phyloP scores from a whole-genome alignment of 306 rosid genomes.

The Lathyrus tuberosus region DNA sequence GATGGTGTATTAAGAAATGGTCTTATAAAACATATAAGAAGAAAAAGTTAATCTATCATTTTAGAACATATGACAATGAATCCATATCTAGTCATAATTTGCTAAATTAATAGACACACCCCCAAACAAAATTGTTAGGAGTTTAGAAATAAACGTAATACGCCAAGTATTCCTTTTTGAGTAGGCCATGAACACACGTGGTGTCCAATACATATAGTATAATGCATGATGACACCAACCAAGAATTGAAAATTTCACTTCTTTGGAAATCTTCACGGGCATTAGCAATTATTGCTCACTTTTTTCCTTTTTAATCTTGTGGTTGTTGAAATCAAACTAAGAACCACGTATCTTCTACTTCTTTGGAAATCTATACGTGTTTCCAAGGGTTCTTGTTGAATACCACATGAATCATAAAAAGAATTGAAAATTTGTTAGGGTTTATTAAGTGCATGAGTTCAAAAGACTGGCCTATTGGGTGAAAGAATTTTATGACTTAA shows the following conservation, averaged over 20 bases:
- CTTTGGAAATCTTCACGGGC: not conserved
- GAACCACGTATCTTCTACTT: not conserved
- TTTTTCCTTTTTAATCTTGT: not conserved
- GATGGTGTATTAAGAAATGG: too few relatives aligned
- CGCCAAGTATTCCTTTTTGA: not conserved
- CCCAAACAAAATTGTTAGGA: not conserved
- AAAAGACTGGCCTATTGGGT: too few relatives aligned
- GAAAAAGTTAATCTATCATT: not conserved
- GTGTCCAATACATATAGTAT: not conserved
- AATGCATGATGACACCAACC: not conserved
- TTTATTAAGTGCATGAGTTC: too few relatives aligned
- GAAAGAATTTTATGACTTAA: too few relatives aligned
- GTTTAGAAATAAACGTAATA: not conserved
- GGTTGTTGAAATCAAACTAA: conserved; percentile 8
- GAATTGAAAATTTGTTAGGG: too few relatives aligned
- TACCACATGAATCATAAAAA: not conserved
- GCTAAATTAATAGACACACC: not conserved
- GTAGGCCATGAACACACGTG: not conserved
- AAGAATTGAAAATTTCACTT: too few relatives aligned
- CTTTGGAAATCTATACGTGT: conserved; percentile 1
- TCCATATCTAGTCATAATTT: conserved; percentile 3
- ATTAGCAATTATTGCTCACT: not conserved
- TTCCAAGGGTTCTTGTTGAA: not conserved
- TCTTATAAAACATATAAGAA: not conserved
- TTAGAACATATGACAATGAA: not conserved